Evolutionary conservation across 768 basidiomycete genomes (phyloP).

Genomic region (Mycena floridula): DNA sequence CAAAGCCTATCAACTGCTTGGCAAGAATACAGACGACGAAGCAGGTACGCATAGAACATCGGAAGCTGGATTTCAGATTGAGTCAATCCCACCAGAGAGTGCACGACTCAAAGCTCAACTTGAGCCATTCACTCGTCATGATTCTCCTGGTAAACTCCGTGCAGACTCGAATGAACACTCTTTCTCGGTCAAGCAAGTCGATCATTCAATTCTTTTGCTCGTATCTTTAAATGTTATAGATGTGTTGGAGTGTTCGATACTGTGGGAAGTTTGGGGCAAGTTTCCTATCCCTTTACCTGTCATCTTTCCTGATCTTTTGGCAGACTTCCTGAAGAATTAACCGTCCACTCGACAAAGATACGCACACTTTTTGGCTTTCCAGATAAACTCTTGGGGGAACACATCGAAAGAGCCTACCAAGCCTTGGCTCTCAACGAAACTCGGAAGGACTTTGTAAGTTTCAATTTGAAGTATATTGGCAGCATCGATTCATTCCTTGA

Average conservation of each 20-base stretch:
- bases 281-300: not conserved
- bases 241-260: slow-evolving; percentile 76
- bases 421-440: slow-evolving; percentile 66
- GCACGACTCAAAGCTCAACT: slow-evolving; percentile 39
- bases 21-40: slow-evolving; percentile 40
- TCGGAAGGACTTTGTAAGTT: slow-evolving; percentile 60
- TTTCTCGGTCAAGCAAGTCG: slow-evolving; percentile 58
- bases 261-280: slow-evolving; percentile 38
- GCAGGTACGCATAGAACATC: too few relatives aligned
- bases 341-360: slow-evolving; percentile 33
- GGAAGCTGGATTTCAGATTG: too few relatives aligned
- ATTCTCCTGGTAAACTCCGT: slow-evolving; percentile 48
- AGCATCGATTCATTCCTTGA: not conserved
- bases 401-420: slow-evolving; percentile 62
- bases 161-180: slow-evolving; percentile 36
- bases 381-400: slow-evolving; percentile 51
- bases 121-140: slow-evolving; percentile 44
- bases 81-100: too few relatives aligned
- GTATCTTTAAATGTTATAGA: slow-evolving; percentile 22
- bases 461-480: not conserved
- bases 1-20: slow-evolving; percentile 52
- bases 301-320: slow-evolving; percentile 27
- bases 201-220: not conserved
- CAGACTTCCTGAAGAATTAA: slow-evolving; percentile 66
- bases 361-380: slow-evolving; percentile 60